These are phyloP conservation scores for Pulveroboletus frians DNA, from an alignment of 768 basidiomycete species.

Conservation along the genomic window DNA sequence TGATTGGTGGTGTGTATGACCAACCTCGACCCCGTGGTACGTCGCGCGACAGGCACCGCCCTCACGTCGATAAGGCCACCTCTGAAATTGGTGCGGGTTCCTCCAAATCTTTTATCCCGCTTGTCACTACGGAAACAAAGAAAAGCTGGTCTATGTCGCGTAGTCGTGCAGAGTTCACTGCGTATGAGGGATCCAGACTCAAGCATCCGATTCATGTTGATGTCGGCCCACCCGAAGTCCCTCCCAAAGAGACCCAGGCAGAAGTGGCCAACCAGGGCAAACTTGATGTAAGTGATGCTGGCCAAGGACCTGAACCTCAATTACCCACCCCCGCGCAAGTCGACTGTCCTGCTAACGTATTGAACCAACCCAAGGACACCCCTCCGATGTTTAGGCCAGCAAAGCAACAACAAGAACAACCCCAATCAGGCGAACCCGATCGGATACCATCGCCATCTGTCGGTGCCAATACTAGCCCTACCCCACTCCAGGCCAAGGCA, in stretches of 20 bases:
- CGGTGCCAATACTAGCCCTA: slow-evolving; percentile 11
- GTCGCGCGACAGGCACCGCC: slow-evolving; percentile 10
- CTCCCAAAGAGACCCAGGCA: slow-evolving; percentile 2
- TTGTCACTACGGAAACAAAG: background rate
- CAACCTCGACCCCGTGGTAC: slow-evolving; percentile 17
- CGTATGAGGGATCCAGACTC: slow-evolving; percentile 5
- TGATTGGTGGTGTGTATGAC: slow-evolving; percentile 24
- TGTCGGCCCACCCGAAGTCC: background rate
- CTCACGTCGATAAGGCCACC: slow-evolving; percentile 13
- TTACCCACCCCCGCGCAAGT: slow-evolving; percentile 23
- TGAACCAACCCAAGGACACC: slow-evolving; percentile 8
- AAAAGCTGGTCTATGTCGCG: slow-evolving; percentile 5
- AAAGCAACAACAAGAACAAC: background rate
- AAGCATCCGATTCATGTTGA: background rate
- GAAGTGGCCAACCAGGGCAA: slow-evolving; percentile 1
- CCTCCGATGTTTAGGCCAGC: slow-evolving; percentile 5
- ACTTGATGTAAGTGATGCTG: background rate
- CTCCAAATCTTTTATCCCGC: slow-evolving; percentile 3
- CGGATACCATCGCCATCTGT: background rate
- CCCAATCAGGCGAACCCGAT: background rate
- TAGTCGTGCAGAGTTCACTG: background rate
- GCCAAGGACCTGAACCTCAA: slow-evolving; percentile 8
- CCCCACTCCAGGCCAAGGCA: background rate
- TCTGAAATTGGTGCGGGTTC: slow-evolving; percentile 23
- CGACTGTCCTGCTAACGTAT: slow-evolving; percentile 14